Conservation (phyloP, 2,329 filamentous ascomycete genomes). For the Cordyceps pruinosa region DNA sequence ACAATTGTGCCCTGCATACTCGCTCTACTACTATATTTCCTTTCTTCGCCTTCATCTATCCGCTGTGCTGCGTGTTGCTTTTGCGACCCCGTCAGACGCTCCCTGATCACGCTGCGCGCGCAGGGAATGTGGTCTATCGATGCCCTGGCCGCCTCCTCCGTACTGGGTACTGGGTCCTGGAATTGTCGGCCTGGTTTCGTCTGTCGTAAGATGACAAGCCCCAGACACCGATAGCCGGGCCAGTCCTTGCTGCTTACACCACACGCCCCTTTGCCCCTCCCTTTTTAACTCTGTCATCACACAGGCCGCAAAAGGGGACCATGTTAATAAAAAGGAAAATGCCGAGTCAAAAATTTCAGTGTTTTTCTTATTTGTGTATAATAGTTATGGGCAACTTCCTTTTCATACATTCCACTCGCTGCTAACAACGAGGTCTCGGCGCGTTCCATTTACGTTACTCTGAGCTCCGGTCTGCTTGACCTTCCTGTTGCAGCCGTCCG, state of each 20-base stretch:
- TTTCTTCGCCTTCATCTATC: not conserved
- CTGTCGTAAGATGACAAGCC: not conserved
- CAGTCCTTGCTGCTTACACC: not conserved
- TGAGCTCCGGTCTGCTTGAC: not conserved
- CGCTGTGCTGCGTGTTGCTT: no score
- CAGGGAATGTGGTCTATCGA: not conserved
- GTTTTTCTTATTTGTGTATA: not conserved
- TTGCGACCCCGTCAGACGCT: not conserved
- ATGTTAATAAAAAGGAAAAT: slow-evolving; percentile 1
- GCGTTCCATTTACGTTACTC: not conserved
- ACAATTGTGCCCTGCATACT: slow-evolving; percentile 2
- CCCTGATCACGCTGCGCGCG: not conserved
- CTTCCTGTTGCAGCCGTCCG: slow-evolving; percentile 2
- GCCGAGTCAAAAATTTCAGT: not conserved
- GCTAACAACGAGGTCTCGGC: not conserved
- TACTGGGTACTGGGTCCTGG: no score
- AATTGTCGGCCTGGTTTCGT: no score
- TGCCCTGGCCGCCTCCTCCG: not conserved
- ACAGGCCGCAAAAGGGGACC: not conserved
- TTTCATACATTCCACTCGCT: not conserved
- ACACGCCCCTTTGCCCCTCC: not conserved
- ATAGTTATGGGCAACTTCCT: not conserved
- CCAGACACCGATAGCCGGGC: slow-evolving; percentile 2
- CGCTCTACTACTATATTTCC: not conserved
- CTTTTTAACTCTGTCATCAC: not conserved